A percentile compares a stretch with the other conserved stretches of the same genome.
Evolutionary conservation across 371 early-diverging fungal species (phyloP).

Genomic region (Cokeromyces recurvatus): DNA sequence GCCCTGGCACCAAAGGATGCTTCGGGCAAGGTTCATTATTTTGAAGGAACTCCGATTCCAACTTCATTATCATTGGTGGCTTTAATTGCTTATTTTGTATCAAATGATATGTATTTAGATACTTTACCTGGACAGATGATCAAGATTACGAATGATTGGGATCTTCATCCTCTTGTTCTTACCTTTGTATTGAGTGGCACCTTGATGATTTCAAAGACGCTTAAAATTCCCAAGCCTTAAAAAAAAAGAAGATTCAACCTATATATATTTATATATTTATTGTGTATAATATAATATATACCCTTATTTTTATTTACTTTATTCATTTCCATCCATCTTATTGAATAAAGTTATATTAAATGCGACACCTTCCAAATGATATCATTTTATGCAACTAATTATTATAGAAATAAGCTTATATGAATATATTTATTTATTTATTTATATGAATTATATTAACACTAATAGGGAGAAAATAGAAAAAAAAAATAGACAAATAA

Average conservation of each 20-base stretch:
- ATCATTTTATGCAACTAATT: too few relatives aligned
- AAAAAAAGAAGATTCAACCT: neutral
- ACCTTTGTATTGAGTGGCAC: constrained; percentile 76
- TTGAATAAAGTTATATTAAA: too few relatives aligned
- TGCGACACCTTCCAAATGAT: too few relatives aligned
- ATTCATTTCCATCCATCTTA: too few relatives aligned
- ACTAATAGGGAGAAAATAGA: too few relatives aligned
- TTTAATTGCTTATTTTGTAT: constrained; percentile 65
- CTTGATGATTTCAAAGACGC: constrained; percentile 73
- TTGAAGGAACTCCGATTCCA: constrained; percentile 93
- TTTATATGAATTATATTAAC: too few relatives aligned
- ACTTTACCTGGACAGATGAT: constrained; percentile 41
- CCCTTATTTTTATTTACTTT: neutral
- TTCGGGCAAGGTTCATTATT: constrained; percentile 74
- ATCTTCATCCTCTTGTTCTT: constrained; percentile 74
- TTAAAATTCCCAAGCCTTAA: constrained; percentile 64
- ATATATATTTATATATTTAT: constrained; percentile 1
- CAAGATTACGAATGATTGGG: constrained; percentile 40
- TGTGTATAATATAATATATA: constrained; percentile 5
- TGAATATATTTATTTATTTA: too few relatives aligned
- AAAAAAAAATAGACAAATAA: too few relatives aligned
- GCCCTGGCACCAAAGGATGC: constrained; percentile 72
- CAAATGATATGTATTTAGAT: constrained; percentile 48
- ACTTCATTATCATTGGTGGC: constrained; percentile 68
- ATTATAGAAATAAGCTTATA: too few relatives aligned